Percentiles rank a stretch among this genome's conserved stretches.
phyloP scores from a whole-genome alignment of 768 basidiomycete genomes.

The Russula griseocarnosa region DNA sequence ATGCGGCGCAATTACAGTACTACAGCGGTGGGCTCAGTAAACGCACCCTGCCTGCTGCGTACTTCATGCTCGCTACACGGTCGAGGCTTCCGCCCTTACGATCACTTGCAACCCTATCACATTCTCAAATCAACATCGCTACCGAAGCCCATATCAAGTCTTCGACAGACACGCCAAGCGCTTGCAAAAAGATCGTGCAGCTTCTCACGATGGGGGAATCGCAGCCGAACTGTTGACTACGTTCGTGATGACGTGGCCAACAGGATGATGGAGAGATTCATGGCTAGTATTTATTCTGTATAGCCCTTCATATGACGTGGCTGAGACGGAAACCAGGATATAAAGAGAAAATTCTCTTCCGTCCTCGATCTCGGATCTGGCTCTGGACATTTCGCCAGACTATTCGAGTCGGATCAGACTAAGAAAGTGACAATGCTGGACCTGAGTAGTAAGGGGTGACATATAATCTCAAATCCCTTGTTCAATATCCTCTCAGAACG shows the following conservation, averaged over 20 bases:
- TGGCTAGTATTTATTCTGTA: conserved; percentile 46
- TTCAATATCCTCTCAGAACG: conserved; percentile 45
- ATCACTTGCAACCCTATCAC: conserved; percentile 48
- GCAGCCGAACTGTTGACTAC: conserved; percentile 84
- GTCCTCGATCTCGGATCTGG: conserved; percentile 89
- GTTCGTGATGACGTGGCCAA: conserved; percentile 88
- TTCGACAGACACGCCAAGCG: conserved; percentile 82
- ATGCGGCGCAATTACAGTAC: too few species aligned
- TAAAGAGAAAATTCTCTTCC: conserved; percentile 74
- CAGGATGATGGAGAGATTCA: conserved; percentile 82
- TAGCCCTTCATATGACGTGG: conserved; percentile 11
- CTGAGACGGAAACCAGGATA: conserved; percentile 57
- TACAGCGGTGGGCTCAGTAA: too few species aligned
- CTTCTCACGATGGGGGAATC: conserved; percentile 49
- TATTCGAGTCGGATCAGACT: conserved; percentile 64
- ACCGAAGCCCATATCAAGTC: conserved; percentile 69
- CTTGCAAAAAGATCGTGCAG: conserved; percentile 74
- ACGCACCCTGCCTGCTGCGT: neutral
- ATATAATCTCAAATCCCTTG: neutral
- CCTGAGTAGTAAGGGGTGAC: conserved; percentile 56
- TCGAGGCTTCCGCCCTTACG: conserved; percentile 29
- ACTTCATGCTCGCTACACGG: neutral
- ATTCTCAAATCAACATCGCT: conserved; percentile 41
- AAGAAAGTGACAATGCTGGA: conserved; percentile 82
- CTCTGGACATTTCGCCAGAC: conserved; percentile 85